Conservation (phyloP, 352 stramenopile genomes). For the Ophiocytium majus region DNA sequence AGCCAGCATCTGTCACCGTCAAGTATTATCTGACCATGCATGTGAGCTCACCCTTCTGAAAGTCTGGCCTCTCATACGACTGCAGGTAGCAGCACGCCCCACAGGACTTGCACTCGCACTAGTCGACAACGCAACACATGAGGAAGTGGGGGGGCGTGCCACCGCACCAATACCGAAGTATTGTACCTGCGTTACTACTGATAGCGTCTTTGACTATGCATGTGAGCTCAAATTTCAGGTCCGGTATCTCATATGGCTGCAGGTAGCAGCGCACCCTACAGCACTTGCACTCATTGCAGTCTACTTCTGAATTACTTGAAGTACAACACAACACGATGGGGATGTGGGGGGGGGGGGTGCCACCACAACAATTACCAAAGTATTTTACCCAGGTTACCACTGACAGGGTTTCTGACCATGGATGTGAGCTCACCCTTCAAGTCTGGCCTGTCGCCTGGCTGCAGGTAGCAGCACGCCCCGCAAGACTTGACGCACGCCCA, state of each 20-base stretch:
- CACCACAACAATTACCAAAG: not conserved
- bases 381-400: not conserved
- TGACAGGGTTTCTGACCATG: not conserved
- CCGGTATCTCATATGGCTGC: too few relatives aligned
- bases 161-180: too few relatives aligned
- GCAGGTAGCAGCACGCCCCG: slow-evolving; percentile 59
- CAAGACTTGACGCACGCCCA: slow-evolving; percentile 59
- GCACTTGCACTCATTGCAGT: too few relatives aligned
- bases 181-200: too few relatives aligned
- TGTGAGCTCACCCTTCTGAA: slow-evolving; percentile 25
- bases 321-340: too few relatives aligned
- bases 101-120: slow-evolving; percentile 54
- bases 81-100: slow-evolving; percentile 59
- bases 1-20: too few relatives aligned
- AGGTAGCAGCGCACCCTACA: too few relatives aligned
- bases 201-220: too few relatives aligned
- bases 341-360: not conserved
- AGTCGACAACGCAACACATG: too few relatives aligned
- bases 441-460: slow-evolving; percentile 53
- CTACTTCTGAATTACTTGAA: too few relatives aligned
- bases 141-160: too few relatives aligned
- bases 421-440: slow-evolving; percentile 31
- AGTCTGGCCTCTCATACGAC: slow-evolving; percentile 55
- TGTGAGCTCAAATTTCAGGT: too few relatives aligned
- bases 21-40: not conserved